phyloP scores from a whole-genome alignment of 495 filamentous ascomycete species.

The Aspergillus cavernicola region DNA sequence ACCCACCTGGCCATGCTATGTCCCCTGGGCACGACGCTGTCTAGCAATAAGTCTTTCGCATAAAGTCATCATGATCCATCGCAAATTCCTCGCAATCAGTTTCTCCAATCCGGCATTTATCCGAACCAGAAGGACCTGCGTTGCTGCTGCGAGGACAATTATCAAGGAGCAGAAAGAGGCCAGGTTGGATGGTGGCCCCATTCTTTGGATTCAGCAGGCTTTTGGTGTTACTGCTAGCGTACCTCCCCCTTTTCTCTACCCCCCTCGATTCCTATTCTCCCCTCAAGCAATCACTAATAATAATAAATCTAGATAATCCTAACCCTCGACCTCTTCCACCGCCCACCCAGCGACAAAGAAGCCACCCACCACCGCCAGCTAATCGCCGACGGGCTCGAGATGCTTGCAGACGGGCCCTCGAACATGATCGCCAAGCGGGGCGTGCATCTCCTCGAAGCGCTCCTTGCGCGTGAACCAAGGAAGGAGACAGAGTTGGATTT shows the following conservation, averaged over 20 bases:
- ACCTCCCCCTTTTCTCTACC: not conserved
- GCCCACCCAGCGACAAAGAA: not conserved
- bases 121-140: constrained; percentile 43
- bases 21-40: constrained; percentile 40
- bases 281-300: not conserved
- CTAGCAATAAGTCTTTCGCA: constrained; percentile 42
- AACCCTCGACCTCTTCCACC: constrained; percentile 1
- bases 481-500: not conserved
- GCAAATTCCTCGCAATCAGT: constrained; percentile 41
- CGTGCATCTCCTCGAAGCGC: constrained; percentile 12
- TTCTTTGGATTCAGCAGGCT: constrained; percentile 5
- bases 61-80: constrained; percentile 53
- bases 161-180: constrained; percentile 33
- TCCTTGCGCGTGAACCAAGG: constrained; percentile 17
- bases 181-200: not conserved
- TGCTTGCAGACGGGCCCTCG: not conserved
- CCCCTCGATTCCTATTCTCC: too few species aligned
- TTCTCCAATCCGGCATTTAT: constrained; percentile 39
- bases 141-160: constrained; percentile 44
- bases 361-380: not conserved
- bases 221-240: constrained; percentile 2
- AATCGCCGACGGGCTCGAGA: not conserved
- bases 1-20: constrained; percentile 27
- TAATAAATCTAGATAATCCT: constrained; percentile 1
- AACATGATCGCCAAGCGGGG: constrained; percentile 7